These are phyloP conservation scores for Amorphotheca resinae DNA, from an alignment of 495 filamentous ascomycete species.

Conservation along the genomic window DNA sequence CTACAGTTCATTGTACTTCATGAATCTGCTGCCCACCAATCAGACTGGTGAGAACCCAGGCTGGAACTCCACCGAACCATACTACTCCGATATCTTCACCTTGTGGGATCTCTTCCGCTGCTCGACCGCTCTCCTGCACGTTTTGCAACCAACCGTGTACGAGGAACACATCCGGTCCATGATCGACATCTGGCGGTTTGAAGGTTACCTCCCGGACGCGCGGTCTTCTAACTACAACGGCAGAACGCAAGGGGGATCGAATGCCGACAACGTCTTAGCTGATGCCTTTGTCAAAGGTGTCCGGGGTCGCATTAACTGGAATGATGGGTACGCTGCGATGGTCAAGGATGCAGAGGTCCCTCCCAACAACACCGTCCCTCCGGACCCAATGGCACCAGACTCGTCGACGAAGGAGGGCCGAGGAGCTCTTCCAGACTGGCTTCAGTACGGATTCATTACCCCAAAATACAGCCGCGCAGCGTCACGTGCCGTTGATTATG, in stretches of 20 bases:
- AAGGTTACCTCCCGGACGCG: slow-evolving; percentile 52
- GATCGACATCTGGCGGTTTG: slow-evolving; percentile 58
- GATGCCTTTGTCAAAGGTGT: slow-evolving; percentile 67
- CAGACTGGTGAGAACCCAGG: slow-evolving; percentile 58
- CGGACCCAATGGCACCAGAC: slow-evolving; percentile 44
- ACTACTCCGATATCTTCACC: slow-evolving; percentile 47
- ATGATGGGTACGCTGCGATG: slow-evolving; percentile 55
- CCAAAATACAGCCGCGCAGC: slow-evolving; percentile 47
- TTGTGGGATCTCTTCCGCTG: slow-evolving; percentile 52
- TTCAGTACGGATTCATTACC: slow-evolving; percentile 50
- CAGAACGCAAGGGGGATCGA: slow-evolving; percentile 57
- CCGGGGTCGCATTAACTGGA: slow-evolving; percentile 49
- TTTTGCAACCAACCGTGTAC: slow-evolving; percentile 36
- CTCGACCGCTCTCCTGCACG: slow-evolving; percentile 49
- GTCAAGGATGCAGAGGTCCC: slow-evolving; percentile 53
- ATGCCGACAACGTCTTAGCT: slow-evolving; percentile 60
- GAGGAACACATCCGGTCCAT: slow-evolving; percentile 54
- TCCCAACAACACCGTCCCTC: slow-evolving; percentile 39
- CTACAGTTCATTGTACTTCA: slow-evolving; percentile 56
- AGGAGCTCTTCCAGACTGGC: slow-evolving; percentile 60
- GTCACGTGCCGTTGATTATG: slow-evolving; percentile 54
- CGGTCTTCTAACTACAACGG: slow-evolving; percentile 62
- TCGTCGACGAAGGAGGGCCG: slow-evolving; percentile 58
- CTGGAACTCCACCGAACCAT: slow-evolving; percentile 55
- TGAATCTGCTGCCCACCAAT: slow-evolving; percentile 59